Base-by-base conservation (phyloP, 2,329 filamentous ascomycete genomes). In the Exophiala xenobiotica region DNA sequence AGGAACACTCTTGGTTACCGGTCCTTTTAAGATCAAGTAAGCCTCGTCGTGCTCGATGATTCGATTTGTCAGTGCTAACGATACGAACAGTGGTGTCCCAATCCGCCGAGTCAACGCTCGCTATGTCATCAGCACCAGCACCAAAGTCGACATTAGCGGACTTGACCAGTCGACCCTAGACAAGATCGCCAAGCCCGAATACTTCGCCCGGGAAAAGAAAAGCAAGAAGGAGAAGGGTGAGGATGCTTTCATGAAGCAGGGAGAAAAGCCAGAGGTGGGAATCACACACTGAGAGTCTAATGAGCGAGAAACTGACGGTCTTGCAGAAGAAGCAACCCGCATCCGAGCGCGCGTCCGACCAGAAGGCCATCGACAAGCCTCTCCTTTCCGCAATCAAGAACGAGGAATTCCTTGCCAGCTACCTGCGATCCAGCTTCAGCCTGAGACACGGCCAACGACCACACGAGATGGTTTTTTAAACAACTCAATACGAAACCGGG, bases 21-120 rank as follows among this genome's bases (percentile, higher is more conserved):
- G 93, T 70, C 93, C 93, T 74, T 99, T 97, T 88, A 99, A 97
- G 87, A 87, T 99, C 81, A 99, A 99, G n/a, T n/a, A n/a, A n/a
- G n/a, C n/a, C n/a, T n/a, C n/a, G n/a, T n/a, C n/a, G n/a, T n/a
- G n/a, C n/a, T n/a, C n/a, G n/a, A n/a, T n/a, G n/a, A n/a, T n/a
- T n/a, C n/a, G n/a, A n/a, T n/a, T n/a, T n/a, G n/a, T n/a, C n/a
- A n/a, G n/a, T n/a, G n/a, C n/a, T n/a, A n/a, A n/a, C n/a, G n/a
- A n/a, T n/a, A n/a, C n/a, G n/a, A n/a, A n/a, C n/a, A n/a, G n/a
- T 82, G 93, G 93, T 77, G 93, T 99, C 64, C 93, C 93, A 67
- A 87, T 99, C 71, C 87, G 93, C 79, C 85, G 88, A 75, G 74
- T 76, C 56, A 76, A 76, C 65, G 62, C 73, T 58, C 68, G 74